A percentile compares a stretch with the other conserved stretches of the same genome.
Conservation (phyloP, 2,329 filamentous ascomycete species). For the Pseudogymnoascus verrucosus region DNA sequence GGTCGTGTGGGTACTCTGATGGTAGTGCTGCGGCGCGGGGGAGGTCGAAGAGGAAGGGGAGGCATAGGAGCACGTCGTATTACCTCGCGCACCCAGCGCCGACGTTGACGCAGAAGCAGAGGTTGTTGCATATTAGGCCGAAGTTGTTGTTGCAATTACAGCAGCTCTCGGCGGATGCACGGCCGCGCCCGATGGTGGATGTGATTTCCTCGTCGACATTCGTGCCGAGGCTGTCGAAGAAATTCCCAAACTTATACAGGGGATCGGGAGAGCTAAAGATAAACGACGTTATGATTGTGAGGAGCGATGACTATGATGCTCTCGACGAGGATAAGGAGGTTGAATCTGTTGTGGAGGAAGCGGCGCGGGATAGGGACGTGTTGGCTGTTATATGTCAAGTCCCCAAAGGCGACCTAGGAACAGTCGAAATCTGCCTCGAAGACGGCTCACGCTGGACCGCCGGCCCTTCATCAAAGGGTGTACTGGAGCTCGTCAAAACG, state of each 20-base stretch:
- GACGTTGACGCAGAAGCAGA: conserved; percentile 48
- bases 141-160: conserved; percentile 66
- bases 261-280: conserved; percentile 55
- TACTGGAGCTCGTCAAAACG: conserved; percentile 54
- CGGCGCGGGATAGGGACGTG: conserved; percentile 44
- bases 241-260: conserved; percentile 56
- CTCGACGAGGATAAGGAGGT: conserved; percentile 44
- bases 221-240: conserved; percentile 49
- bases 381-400: conserved; percentile 62
- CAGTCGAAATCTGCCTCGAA: conserved; percentile 55
- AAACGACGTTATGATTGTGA: conserved; percentile 63
- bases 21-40: conserved; percentile 37
- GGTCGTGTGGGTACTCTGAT: conserved; percentile 26
- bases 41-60: conserved; percentile 36
- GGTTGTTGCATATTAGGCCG: conserved; percentile 54
- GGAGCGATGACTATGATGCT: conserved; percentile 63
- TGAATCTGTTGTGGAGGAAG: conserved; percentile 36
- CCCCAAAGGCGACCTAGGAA: conserved; percentile 39
- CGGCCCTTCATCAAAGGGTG: conserved; percentile 43
- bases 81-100: conserved; percentile 61
- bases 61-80: conserved; percentile 53
- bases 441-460: conserved; percentile 54
- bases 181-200: conserved; percentile 62
- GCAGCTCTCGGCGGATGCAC: conserved; percentile 48
- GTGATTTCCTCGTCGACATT: conserved; percentile 63